phyloP scores from a whole-genome alignment of 352 stramenopile species.

The Phytophthora sp. region DNA sequence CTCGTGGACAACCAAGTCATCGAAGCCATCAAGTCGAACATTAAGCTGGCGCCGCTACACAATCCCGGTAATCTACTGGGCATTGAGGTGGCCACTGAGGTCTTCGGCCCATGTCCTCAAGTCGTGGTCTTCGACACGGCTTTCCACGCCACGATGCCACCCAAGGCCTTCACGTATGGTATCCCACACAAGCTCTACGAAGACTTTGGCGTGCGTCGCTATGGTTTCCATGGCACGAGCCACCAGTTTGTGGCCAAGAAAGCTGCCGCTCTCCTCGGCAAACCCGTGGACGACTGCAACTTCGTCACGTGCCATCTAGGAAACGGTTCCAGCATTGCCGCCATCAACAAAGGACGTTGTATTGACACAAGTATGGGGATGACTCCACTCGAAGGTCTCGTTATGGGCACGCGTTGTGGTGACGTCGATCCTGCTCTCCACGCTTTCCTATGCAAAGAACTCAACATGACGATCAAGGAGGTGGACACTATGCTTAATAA shows the following conservation, averaged over 20 bases:
- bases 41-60: conserved; percentile 81
- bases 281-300: conserved; percentile 63
- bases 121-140: conserved; percentile 93
- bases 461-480: conserved; percentile 74
- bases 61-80: conserved; percentile 88
- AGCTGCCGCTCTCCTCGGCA: conserved; percentile 61
- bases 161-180: conserved; percentile 83
- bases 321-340: conserved; percentile 87
- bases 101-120: conserved; percentile 76
- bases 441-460: conserved; percentile 70
- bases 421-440: conserved; percentile 88
- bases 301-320: conserved; percentile 90
- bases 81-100: conserved; percentile 80
- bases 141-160: conserved; percentile 88
- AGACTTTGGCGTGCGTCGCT: conserved; percentile 84
- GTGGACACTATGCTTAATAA: conserved; percentile 92
- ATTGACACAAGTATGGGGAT: conserved; percentile 93
- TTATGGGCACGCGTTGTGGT: conserved; percentile 91
- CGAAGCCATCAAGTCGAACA: conserved; percentile 64
- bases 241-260: conserved; percentile 87
- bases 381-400: conserved; percentile 86
- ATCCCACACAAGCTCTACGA: conserved; percentile 83
- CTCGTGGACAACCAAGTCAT: conserved; percentile 61
- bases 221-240: conserved; percentile 92
- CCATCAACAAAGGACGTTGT: conserved; percentile 72